Evolutionary conservation across 768 basidiomycete species (phyloP).

Genomic region (Kwoniella shandongensis): DNA sequence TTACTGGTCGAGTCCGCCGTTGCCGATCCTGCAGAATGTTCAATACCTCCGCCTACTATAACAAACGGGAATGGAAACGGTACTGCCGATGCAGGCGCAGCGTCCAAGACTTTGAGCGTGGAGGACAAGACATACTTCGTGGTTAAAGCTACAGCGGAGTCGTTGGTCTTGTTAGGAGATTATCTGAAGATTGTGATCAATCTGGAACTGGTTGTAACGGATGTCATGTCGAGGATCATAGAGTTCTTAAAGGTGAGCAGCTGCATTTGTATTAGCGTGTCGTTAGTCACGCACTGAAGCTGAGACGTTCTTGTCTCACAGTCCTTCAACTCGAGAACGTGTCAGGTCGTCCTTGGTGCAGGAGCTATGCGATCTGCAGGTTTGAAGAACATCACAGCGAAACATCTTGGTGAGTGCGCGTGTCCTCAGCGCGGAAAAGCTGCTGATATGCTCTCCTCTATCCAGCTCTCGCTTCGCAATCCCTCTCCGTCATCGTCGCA

Average conservation of each 20-base stretch:
- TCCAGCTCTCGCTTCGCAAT: conserved; percentile 89
- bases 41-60: conserved; percentile 49
- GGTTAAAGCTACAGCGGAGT: conserved; percentile 79
- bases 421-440: neutral
- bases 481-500: conserved; percentile 87
- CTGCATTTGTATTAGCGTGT: neutral
- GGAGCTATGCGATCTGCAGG: conserved; percentile 99
- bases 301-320: conserved; percentile 22
- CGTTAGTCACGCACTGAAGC: neutral
- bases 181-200: conserved; percentile 88
- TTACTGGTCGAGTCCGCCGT: conserved; percentile 78
- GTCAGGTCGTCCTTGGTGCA: conserved; percentile 95
- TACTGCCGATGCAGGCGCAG: conserved; percentile 52
- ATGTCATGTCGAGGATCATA: conserved; percentile 89
- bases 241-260: conserved; percentile 76
- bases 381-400: conserved; percentile 95
- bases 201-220: conserved; percentile 82
- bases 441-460: neutral
- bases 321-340: conserved; percentile 95
- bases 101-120: conserved; percentile 56
- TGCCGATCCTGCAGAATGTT: conserved; percentile 71
- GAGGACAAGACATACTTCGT: conserved; percentile 83
- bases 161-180: conserved; percentile 70
- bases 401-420: conserved; percentile 73
- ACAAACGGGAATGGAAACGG: conserved; percentile 33